phyloP scores from a whole-genome alignment of 2,329 filamentous ascomycete genomes.

The Blastomyces gilchristii region DNA sequence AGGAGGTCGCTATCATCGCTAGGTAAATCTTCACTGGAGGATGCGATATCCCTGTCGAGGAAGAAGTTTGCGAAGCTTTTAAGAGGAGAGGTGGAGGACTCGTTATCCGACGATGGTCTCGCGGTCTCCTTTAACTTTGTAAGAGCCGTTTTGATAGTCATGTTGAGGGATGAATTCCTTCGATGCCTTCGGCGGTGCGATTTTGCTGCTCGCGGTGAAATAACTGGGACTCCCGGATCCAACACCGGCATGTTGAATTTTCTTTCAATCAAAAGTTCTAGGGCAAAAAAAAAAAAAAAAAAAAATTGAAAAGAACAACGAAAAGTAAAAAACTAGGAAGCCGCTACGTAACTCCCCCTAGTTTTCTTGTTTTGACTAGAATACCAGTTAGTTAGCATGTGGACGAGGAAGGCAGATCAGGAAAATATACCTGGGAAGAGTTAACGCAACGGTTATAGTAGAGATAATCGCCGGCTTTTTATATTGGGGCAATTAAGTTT shows the following conservation, averaged over 20 bases:
- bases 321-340: background rate
- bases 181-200: background rate
- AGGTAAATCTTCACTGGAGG: conserved; percentile 35
- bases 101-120: conserved; percentile 16
- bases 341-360: background rate
- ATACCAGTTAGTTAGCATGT: background rate
- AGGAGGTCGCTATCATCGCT: conserved; percentile 24
- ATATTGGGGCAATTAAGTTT: too few species aligned
- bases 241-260: background rate
- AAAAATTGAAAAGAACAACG: too few species aligned
- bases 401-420: background rate
- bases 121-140: conserved; percentile 30
- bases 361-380: background rate
- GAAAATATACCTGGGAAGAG: too few species aligned
- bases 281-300: background rate
- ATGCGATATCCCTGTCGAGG: conserved; percentile 32
- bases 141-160: conserved; percentile 39
- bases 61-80: conserved; percentile 34
- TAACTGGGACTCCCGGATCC: background rate
- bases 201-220: background rate
- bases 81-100: conserved; percentile 26
- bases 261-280: background rate
- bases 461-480: too few species aligned
- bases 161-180: conserved; percentile 22
- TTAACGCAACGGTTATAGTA: background rate